Evolutionary conservation across 208 protist species (phyloP).

Genomic region (Strigomonas oncopelti): DNA sequence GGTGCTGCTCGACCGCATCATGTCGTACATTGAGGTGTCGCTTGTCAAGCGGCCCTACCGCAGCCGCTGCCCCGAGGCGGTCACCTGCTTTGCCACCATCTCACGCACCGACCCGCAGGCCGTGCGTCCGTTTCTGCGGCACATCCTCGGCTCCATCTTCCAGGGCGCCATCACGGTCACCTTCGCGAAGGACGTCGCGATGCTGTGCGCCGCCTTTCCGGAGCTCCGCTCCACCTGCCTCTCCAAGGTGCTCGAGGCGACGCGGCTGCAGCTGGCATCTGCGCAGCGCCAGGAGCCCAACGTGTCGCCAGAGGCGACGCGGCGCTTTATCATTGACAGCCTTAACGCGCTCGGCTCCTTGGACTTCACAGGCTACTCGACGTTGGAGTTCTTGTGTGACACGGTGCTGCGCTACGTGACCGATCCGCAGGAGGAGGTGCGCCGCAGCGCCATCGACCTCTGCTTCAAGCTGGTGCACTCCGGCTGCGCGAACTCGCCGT

Average conservation of each 20-base stretch:
- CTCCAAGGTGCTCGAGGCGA: constrained; percentile 80
- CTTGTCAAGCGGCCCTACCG: constrained; percentile 43
- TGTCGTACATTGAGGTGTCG: constrained; percentile 74
- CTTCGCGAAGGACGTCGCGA: constrained; percentile 78
- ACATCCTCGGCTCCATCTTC: constrained; percentile 76
- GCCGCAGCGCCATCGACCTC: constrained; percentile 78
- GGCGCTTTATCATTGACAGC: constrained; percentile 43
- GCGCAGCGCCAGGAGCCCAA: constrained; percentile 15
- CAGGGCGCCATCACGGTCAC: constrained; percentile 58
- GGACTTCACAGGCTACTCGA: constrained; percentile 87
- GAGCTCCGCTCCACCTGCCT: constrained; percentile 86
- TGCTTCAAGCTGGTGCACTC: constrained; percentile 87
- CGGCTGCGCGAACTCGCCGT: constrained; percentile 74
- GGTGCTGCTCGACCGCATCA: constrained; percentile 64
- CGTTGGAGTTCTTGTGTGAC: constrained; percentile 82
- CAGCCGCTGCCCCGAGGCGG: constrained; percentile 69
- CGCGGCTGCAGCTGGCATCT: constrained; percentile 51
- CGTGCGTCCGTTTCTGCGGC: constrained; percentile 73
- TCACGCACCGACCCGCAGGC: constrained; percentile 61
- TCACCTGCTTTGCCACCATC: constrained; percentile 82
- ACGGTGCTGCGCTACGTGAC: constrained; percentile 72
- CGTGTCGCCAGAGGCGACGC: constrained; percentile 23
- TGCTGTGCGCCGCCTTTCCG: constrained; percentile 83
- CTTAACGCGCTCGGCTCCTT: constrained; percentile 66
- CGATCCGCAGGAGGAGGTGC: constrained; percentile 81